Evolutionary conservation across 108 stramenopile species (phyloP), one percentile per base, ranked within the genome.

Genomic region (Skeletonema potamos): DNA sequence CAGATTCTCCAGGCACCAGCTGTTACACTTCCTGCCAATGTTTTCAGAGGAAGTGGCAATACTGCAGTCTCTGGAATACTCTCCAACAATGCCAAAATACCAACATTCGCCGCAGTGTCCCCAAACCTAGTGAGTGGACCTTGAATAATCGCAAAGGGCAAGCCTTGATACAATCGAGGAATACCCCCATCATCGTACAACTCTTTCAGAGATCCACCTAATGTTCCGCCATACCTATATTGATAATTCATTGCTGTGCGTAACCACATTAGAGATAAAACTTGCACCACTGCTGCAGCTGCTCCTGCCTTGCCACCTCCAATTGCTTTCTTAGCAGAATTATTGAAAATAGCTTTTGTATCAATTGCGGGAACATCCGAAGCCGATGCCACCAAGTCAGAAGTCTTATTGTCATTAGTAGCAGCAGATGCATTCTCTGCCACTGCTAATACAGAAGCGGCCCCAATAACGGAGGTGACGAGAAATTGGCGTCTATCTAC

Each of bases 61-160:
- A 70, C 54, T 55, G 79, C 72, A 34, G 88, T 89, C 54, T 77
- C 87, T 11, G 84, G 82, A 20, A 86, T 58, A 28, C 77, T 84
- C 34, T 90, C 89, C 57, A 98, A 59, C 28, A 97, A 72, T 12
- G 91, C 91, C 28, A 98, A 61, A 27, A 96, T 84, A 2, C 97
- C 97, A 58, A 94, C 94, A 70, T 98, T 98, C 1, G 97, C 97
- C n/a, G 97, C 97, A 6, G 97, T 98, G 68, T 98, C 97, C 1
- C 96, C 96, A 64, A 98, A 98, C 30, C 97, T 82, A 13, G 92
- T 93, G 67, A 97, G 58, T 6, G 97, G 97, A 0, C 97, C 97
- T 81, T 92, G 92, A 54, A 93, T 43, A 71, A 98, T 59, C n/a
- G 97, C 97, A 83, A 96, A 97, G 2, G 87, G 81, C 27, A 96